Evolutionary conservation across 2,329 filamentous ascomycete species (phyloP).

Genomic region (Dothideomycetidae sp.): DNA sequence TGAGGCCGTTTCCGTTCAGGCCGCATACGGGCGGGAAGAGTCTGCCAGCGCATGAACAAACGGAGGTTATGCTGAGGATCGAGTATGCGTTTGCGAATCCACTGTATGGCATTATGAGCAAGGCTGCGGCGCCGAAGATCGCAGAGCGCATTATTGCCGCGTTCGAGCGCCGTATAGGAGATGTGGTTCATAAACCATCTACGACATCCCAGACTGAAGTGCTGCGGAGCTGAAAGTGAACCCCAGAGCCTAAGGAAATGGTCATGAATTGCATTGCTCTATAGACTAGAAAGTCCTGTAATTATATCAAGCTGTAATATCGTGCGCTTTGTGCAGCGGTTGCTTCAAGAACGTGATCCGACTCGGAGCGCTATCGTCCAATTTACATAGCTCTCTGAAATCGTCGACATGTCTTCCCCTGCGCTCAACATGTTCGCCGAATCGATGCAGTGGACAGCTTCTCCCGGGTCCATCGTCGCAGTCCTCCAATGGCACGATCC

Average conservation of each 20-base stretch:
- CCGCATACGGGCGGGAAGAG: constrained; percentile 16
- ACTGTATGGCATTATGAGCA: constrained; percentile 70
- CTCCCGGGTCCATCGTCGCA: constrained; percentile 34
- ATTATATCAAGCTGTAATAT: no score
- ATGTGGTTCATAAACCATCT: constrained; percentile 28
- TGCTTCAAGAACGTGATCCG: constrained; percentile 39
- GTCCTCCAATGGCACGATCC: constrained; percentile 35
- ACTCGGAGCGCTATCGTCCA: constrained; percentile 27
- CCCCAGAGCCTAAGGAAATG: no score
- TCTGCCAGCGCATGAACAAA: constrained; percentile 35
- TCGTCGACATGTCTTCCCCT: constrained; percentile 31
- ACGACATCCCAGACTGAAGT: constrained; percentile 3
- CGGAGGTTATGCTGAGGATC: constrained; percentile 62
- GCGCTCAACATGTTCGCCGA: constrained; percentile 27
- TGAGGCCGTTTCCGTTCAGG: constrained; percentile 37
- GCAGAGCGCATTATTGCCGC: constrained; percentile 83
- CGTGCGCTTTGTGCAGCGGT: constrained; percentile 5
- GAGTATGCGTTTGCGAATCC: constrained; percentile 78
- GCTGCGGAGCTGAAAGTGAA: constrained; percentile 3
- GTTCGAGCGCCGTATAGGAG: constrained; percentile 67
- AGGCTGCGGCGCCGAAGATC: constrained; percentile 68
- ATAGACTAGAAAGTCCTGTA: no score
- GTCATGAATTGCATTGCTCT: no score
- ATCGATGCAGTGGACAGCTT: constrained; percentile 34
- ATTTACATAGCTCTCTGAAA: constrained; percentile 36